Percentiles rank a stretch among this genome's conserved stretches.
phyloP scores from a whole-genome alignment of 2,329 filamentous ascomycete species.

The Dryadomyces quercivorus region DNA sequence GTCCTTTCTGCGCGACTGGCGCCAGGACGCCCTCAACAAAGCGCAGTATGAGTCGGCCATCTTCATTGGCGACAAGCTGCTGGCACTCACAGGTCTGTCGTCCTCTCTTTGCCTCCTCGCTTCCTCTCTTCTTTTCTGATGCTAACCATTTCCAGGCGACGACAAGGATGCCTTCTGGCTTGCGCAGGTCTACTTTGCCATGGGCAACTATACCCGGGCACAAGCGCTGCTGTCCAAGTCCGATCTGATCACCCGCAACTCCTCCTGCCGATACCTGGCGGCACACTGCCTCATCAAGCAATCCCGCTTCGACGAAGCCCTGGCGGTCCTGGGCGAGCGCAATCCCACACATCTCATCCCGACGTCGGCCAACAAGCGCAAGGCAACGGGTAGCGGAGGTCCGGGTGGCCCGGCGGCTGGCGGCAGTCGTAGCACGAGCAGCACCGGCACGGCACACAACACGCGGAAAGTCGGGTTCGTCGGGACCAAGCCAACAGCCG shows the following conservation, averaged over 20 bases:
- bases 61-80: conserved; percentile 92
- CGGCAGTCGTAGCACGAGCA: neutral
- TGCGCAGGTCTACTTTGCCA: conserved; percentile 94
- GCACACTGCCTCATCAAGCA: conserved; percentile 94
- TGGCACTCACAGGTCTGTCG: conserved; percentile 79
- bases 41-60: conserved; percentile 95
- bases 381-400: conserved; percentile 29
- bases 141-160: conserved; percentile 47
- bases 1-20: conserved; percentile 84
- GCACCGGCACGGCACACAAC: neutral
- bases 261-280: conserved; percentile 83
- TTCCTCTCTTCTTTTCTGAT: conserved; percentile 6
- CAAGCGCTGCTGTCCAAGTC: conserved; percentile 75
- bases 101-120: neutral
- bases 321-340: conserved; percentile 76
- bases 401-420: neutral
- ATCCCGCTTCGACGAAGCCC: conserved; percentile 76
- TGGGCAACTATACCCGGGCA: conserved; percentile 87
- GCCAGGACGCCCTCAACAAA: conserved; percentile 88
- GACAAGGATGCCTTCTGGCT: conserved; percentile 95
- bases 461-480: conserved; percentile 10
- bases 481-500: conserved; percentile 44
- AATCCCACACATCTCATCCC: conserved; percentile 83
- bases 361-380: conserved; percentile 51
- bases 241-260: conserved; percentile 68